Conservation (phyloP, 257 asterid genomes). For the Salvia hispanica region DNA sequence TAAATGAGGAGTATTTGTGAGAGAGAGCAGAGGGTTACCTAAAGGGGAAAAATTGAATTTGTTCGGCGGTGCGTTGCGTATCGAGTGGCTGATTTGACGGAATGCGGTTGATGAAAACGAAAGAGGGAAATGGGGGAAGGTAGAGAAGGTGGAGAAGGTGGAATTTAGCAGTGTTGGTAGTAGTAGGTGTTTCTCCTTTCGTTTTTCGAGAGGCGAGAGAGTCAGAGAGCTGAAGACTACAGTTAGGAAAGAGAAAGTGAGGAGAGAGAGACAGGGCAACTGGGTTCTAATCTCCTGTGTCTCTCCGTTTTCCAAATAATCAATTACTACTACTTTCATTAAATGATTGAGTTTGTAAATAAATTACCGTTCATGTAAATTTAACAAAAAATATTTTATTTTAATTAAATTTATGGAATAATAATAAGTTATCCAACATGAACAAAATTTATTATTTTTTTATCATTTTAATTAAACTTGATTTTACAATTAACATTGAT, state of each 20-base stretch:
- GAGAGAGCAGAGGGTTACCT: not conserved
- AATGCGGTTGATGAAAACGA: not conserved
- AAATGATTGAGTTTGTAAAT: too few relatives aligned
- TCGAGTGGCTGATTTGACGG: not conserved
- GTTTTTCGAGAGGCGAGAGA: slow-evolving; percentile 45
- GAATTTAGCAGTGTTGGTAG: slow-evolving; percentile 32
- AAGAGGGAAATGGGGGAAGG: slow-evolving; percentile 29
- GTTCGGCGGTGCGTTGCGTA: not conserved
- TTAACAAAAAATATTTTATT: too few relatives aligned
- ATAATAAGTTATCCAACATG: too few relatives aligned
- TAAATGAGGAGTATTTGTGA: not conserved
- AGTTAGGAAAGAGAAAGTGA: slow-evolving; percentile 31
- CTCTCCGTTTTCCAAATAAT: slow-evolving; percentile 5
- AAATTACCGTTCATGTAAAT: too few relatives aligned
- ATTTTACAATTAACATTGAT: too few relatives aligned
- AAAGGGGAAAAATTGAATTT: not conserved
- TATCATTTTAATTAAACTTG: too few relatives aligned
- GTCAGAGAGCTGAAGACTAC: slow-evolving; percentile 38
- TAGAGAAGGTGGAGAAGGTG: slow-evolving; percentile 33
- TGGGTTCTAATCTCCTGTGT: slow-evolving; percentile 33
- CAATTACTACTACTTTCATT: too few relatives aligned
- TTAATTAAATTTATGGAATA: too few relatives aligned
- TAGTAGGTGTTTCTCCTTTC: slow-evolving; percentile 38
- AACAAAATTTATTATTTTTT: too few relatives aligned
- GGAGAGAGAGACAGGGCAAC: not conserved